Conservation (phyloP, 495 filamentous ascomycete species). For the Xylaria sp. region DNA sequence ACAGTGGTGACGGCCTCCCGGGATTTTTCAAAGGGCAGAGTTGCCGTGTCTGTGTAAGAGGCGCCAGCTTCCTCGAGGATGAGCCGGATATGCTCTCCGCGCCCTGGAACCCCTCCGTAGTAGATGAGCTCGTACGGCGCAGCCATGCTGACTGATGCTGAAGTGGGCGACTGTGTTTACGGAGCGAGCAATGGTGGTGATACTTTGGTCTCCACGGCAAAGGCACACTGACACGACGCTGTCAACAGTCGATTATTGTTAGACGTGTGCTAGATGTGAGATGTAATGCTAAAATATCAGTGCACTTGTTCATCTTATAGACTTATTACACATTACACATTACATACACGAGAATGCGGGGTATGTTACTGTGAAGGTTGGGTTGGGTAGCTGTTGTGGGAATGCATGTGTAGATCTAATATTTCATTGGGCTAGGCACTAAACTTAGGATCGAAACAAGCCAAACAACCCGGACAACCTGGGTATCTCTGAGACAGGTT, state of each 20-base stretch:
- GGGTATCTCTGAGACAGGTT: too few species aligned
- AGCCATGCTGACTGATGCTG: conserved; percentile 1
- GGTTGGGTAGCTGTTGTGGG: not conserved
- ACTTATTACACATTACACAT: not conserved
- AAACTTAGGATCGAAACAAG: not conserved
- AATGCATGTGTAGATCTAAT: conserved; percentile 5
- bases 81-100: conserved; percentile 64
- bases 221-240: not conserved
- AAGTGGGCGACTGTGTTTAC: not conserved
- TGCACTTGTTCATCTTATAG: not conserved
- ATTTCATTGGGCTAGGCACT: conserved; percentile 5
- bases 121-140: conserved; percentile 60
- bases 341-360: conserved; percentile 4
- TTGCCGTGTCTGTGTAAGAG: conserved; percentile 53
- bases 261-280: not conserved
- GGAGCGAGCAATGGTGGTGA: not conserved
- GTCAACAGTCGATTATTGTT: not conserved
- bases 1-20: conserved; percentile 12
- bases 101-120: conserved; percentile 61
- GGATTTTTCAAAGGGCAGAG: conserved; percentile 27
- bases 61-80: conserved; percentile 58
- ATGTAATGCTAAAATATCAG: not conserved
- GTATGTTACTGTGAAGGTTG: not conserved
- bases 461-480: not conserved
- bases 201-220: not conserved